A percentile compares a stretch with the other conserved stretches of the same genome.
These are phyloP conservation scores for Fusarium chlamydosporum DNA, from an alignment of 2,329 filamentous ascomycete species.

Conservation along the genomic window DNA sequence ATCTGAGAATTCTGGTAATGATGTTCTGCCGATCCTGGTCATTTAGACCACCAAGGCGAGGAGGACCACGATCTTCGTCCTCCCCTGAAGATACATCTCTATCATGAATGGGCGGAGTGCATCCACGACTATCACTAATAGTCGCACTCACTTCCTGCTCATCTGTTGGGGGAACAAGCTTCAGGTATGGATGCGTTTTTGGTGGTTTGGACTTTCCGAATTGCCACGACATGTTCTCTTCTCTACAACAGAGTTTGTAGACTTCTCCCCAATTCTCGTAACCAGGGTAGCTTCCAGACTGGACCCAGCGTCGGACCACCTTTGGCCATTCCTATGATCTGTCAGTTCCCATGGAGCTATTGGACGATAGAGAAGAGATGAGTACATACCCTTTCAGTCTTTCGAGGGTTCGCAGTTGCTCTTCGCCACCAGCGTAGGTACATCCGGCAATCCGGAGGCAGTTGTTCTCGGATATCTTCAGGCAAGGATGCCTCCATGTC, in stretches of 20 bases:
- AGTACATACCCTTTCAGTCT: conserved; percentile 24
- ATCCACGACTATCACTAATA: background rate
- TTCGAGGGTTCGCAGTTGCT: background rate
- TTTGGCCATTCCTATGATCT: conserved; percentile 28
- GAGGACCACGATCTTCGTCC: too few relatives aligned
- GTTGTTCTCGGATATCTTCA: fast-evolving
- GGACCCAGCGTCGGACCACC: background rate
- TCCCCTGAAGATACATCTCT: background rate
- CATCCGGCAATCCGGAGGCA: background rate
- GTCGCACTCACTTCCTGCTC: conserved; percentile 3
- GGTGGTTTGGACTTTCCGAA: background rate
- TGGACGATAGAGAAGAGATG: fast-evolving
- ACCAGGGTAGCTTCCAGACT: fast-evolving
- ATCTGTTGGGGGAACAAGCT: conserved; percentile 9
- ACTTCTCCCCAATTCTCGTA: conserved; percentile 15
- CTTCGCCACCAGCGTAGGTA: background rate
- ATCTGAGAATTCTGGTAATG: conserved; percentile 53
- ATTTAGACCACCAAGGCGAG: too few relatives aligned
- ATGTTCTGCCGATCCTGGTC: too few relatives aligned
- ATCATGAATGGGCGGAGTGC: background rate
- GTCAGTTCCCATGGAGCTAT: background rate
- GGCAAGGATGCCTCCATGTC: conserved; percentile 12
- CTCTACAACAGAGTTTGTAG: conserved; percentile 35
- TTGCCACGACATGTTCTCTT: conserved; percentile 42
- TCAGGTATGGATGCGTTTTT: conserved; percentile 35